phyloP scores from a whole-genome alignment of 2,329 filamentous ascomycete species.

The Aquanectria penicillioides region DNA sequence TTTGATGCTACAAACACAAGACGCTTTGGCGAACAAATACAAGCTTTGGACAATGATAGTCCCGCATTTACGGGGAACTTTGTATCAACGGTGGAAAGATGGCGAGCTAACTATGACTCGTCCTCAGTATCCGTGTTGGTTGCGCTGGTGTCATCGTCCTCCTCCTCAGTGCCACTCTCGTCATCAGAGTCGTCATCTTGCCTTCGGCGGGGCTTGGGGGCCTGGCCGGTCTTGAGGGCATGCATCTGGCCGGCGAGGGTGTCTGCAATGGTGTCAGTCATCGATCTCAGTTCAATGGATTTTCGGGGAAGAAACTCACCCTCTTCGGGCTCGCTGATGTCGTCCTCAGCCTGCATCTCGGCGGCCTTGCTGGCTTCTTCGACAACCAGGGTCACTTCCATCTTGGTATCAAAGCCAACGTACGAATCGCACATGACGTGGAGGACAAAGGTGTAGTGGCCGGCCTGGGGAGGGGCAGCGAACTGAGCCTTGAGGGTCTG shows the following conservation, averaged over 20 bases:
- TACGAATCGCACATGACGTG: slow-evolving; percentile 95
- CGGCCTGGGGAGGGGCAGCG: slow-evolving; percentile 89
- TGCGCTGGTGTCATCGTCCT: slow-evolving; percentile 72
- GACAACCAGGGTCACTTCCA: slow-evolving; percentile 88
- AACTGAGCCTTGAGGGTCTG: slow-evolving; percentile 98
- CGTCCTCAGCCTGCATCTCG: slow-evolving; percentile 84
- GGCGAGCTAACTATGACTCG: slow-evolving; percentile 54
- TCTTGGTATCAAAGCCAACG: slow-evolving; percentile 90
- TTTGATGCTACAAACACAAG: slow-evolving; percentile 12
- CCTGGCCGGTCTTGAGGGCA: slow-evolving; percentile 78
- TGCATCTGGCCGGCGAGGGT: slow-evolving; percentile 92
- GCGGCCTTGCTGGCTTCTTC: slow-evolving; percentile 89
- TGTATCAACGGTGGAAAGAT: not conserved
- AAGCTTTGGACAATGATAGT: not conserved
- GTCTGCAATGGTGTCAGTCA: slow-evolving; percentile 63
- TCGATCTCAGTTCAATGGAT: not conserved
- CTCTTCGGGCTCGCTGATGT: slow-evolving; percentile 98
- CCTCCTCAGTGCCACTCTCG: slow-evolving; percentile 82
- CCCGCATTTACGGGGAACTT: not conserved
- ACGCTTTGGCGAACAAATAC: slow-evolving; percentile 23
- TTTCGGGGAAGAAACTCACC: slow-evolving; percentile 66
- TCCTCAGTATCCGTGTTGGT: slow-evolving; percentile 76
- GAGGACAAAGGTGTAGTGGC: slow-evolving; percentile 94
- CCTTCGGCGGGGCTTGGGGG: slow-evolving; percentile 67
- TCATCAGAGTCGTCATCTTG: slow-evolving; percentile 73